Conservation (phyloP, 1,284 basidiomycete species). For the Marasmius sp. region DNA sequence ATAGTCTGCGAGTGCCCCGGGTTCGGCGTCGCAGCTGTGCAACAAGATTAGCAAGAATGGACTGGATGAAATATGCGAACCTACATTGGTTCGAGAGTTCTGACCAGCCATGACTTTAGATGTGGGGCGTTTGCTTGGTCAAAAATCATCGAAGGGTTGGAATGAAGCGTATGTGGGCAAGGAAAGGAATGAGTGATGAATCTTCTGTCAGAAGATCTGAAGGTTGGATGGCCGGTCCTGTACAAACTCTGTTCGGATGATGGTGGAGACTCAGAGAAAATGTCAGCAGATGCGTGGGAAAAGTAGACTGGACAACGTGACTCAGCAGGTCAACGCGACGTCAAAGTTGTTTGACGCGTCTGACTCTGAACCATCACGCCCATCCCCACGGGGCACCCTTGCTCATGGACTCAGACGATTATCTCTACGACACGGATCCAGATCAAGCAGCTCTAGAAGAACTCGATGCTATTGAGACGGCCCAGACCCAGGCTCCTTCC, state of each 20-base stretch:
- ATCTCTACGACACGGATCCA: constrained; percentile 59
- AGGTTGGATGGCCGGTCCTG: neutral
- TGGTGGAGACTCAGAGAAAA: neutral
- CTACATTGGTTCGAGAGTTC: constrained; percentile 86
- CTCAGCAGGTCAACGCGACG: neutral
- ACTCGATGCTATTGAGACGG: constrained; percentile 68
- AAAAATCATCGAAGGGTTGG: constrained; percentile 53
- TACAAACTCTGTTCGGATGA: too few species aligned
- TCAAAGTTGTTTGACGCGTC: neutral
- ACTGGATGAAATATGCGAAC: constrained; percentile 9
- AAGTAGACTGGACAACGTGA: neutral
- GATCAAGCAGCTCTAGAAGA: constrained; percentile 54
- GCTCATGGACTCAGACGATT: constrained; percentile 66
- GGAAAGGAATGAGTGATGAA: neutral
- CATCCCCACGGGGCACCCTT: neutral
- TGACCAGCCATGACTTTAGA: constrained; percentile 81
- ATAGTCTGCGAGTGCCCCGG: constrained; percentile 91
- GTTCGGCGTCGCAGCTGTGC: constrained; percentile 91
- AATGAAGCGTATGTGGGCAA: neutral
- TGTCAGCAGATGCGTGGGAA: neutral
- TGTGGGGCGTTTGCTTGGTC: constrained; percentile 61
- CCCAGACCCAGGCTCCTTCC: constrained; percentile 34
- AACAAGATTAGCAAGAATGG: constrained; percentile 10
- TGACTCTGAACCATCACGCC: neutral
- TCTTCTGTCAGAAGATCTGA: neutral